Evolutionary conservation across 176 grass and related monocot species (phyloP).

Genomic region (Carex myosuroides): DNA sequence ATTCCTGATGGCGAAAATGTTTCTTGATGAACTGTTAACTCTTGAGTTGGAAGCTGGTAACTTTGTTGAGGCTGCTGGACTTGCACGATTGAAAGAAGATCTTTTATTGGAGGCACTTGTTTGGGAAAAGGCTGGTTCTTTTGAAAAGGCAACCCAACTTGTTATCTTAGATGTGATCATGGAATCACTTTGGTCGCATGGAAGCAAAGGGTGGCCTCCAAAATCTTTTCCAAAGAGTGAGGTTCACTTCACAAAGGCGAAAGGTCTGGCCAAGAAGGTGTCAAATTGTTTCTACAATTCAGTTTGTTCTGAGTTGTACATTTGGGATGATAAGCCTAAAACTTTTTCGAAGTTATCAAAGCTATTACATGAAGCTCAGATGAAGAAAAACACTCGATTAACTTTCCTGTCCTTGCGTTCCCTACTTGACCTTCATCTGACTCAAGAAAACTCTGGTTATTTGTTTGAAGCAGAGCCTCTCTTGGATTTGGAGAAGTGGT

Average conservation of each 20-base stretch:
- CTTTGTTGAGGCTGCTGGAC: conserved; percentile 51
- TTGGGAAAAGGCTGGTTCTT: conserved; percentile 44
- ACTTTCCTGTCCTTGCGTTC: conserved; percentile 37
- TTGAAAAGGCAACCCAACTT: conserved; percentile 41
- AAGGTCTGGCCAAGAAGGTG: conserved; percentile 32
- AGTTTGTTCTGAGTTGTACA: conserved; percentile 38
- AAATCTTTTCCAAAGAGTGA: conserved; percentile 45
- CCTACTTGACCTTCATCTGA: conserved; percentile 57
- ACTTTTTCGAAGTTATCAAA: conserved; percentile 23
- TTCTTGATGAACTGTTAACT: conserved; percentile 51
- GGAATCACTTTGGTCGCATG: conserved; percentile 48
- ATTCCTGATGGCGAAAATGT: conserved; percentile 40
- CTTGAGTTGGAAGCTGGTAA: conserved; percentile 65
- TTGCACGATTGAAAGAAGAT: conserved; percentile 51
- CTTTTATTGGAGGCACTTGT: conserved; percentile 48
- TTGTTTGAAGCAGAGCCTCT: conserved; percentile 21
- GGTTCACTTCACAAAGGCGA: conserved; percentile 35
- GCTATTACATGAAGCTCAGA: conserved; percentile 30
- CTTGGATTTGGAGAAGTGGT: conserved; percentile 13
- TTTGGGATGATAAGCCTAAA: conserved; percentile 33
- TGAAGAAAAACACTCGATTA: conserved; percentile 29
- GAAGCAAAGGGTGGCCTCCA: conserved; percentile 56
- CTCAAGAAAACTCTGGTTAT: conserved; percentile 13
- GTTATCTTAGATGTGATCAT: conserved; percentile 37
- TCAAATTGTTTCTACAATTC: conserved; percentile 35